Conservation (phyloP, 305 asterid genomes). For the Fraxinus platypoda region DNA sequence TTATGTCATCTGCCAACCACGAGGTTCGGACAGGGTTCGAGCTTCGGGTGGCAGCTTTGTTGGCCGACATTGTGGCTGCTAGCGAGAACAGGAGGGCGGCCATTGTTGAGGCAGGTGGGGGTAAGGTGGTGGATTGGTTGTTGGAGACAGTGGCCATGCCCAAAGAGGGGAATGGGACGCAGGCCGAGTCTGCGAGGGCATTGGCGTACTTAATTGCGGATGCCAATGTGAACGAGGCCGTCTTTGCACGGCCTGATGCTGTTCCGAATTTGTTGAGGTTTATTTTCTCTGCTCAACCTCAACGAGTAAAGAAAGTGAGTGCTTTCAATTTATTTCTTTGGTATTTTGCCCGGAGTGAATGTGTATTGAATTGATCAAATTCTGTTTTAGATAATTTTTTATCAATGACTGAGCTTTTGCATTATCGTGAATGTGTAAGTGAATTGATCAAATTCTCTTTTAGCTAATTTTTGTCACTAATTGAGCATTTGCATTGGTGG, state of each 20-base stretch:
- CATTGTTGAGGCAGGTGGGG: constrained; percentile 91
- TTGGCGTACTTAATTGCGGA: constrained; percentile 84
- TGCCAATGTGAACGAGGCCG: constrained; percentile 66
- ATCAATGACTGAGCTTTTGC: neutral
- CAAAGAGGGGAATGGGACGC: constrained; percentile 63
- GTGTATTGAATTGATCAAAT: neutral
- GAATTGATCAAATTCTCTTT: no score
- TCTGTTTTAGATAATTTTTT: neutral
- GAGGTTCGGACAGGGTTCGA: constrained; percentile 91
- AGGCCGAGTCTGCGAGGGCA: constrained; percentile 90
- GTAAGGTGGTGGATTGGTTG: constrained; percentile 89
- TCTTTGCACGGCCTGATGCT: constrained; percentile 78
- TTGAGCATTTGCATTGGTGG: neutral
- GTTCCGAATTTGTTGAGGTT: constrained; percentile 82
- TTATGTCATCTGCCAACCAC: constrained; percentile 88
- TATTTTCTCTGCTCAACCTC: constrained; percentile 88
- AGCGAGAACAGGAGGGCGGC: constrained; percentile 85
- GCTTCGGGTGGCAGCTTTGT: constrained; percentile 81
- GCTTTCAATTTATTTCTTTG: neutral
- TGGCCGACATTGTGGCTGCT: constrained; percentile 91
- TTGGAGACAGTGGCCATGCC: constrained; percentile 69
- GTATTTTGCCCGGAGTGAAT: neutral
- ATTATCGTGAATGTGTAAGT: no score
- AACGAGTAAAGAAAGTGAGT: constrained; percentile 66
- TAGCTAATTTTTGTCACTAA: no score